Conservation (phyloP, 306 rosid genomes). For the Luffa acutangula region DNA sequence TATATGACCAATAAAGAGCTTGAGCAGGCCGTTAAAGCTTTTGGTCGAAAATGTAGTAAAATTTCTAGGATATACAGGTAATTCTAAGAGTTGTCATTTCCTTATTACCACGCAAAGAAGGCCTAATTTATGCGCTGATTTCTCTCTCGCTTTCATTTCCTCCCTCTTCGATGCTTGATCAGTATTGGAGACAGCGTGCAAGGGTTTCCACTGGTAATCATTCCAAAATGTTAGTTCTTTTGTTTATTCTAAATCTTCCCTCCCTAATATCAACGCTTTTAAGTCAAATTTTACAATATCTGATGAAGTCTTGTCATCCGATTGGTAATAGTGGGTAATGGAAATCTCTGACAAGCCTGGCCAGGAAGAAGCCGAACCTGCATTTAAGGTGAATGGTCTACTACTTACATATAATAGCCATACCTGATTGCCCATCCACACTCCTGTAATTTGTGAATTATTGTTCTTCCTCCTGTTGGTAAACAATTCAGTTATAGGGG, state of each 20-base stretch:
- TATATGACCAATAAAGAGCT: slow-evolving; percentile 82
- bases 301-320: background rate
- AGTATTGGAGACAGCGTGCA: slow-evolving; percentile 90
- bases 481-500: background rate
- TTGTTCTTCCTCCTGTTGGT: background rate
- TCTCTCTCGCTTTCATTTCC: slow-evolving; percentile 29
- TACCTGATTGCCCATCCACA: background rate
- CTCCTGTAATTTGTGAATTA: background rate
- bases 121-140: slow-evolving; percentile 6
- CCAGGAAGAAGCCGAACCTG: slow-evolving; percentile 76
- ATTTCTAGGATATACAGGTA: slow-evolving; percentile 94
- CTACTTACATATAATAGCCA: background rate
- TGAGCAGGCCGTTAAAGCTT: slow-evolving; percentile 48
- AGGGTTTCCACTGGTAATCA: slow-evolving; percentile 84
- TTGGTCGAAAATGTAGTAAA: slow-evolving; percentile 57
- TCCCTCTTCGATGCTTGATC: slow-evolving; percentile 42
- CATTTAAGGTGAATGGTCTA: slow-evolving; percentile 70
- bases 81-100: slow-evolving; percentile 23
- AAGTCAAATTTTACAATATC: background rate
- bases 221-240: slow-evolving; percentile 14
- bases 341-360: slow-evolving; percentile 98
- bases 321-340: slow-evolving; percentile 66
- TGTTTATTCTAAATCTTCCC: background rate
- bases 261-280: background rate
- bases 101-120: background rate